Evolutionary conservation across 129 eudicot species (phyloP), one percentile per base, ranked within the genome.

Genomic region (Artemisia annua): DNA sequence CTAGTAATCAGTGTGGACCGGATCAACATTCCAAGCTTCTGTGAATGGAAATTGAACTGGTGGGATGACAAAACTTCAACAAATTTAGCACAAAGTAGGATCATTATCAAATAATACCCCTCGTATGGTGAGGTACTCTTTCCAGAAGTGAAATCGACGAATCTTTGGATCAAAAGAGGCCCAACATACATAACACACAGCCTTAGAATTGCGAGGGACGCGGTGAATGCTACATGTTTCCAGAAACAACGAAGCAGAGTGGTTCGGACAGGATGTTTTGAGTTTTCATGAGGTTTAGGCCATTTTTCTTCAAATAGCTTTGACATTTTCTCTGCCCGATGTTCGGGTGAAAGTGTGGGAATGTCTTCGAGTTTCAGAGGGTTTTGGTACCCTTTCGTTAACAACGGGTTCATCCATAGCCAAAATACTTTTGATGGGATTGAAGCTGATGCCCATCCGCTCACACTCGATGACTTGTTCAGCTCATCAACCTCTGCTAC

Each of bases 371-470:
- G 56, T 65, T 79, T 84, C 12, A 93, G 74, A 10, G 97, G 88
- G 2, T 80, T 52, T 49, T 16, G 75, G 71, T 86, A 83, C 2
- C 98, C 98, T 78, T 84, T 87, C 32, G 48, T 70, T 46, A 93
- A 65, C 35, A 93, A 75, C 7, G 98, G 97, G 43, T 89, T 90
- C 88, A 93, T 59, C 98, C 98, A 93, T 17, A 87, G 1, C 92
- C 95, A 93, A 48, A 93, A 89, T 3, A 85, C 74, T 70, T 87
- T 89, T 0, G 98, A 93, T 7, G 75, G 9, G 26, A 83, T 1
- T 1, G 97, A 89, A 10, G 97, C 98, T 6, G 90, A 55, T 44
- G 92, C 92, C 75, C 74, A 93, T 3, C 86, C 84, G 39, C 75
- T 90, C 54, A 83, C 83, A 14, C 24, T 63, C 14, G 95, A 44